Evolutionary conservation across 1,284 basidiomycete genomes (phyloP), one percentile per base, ranked within the genome.

Genomic region (Ceratobasidium sp.): DNA sequence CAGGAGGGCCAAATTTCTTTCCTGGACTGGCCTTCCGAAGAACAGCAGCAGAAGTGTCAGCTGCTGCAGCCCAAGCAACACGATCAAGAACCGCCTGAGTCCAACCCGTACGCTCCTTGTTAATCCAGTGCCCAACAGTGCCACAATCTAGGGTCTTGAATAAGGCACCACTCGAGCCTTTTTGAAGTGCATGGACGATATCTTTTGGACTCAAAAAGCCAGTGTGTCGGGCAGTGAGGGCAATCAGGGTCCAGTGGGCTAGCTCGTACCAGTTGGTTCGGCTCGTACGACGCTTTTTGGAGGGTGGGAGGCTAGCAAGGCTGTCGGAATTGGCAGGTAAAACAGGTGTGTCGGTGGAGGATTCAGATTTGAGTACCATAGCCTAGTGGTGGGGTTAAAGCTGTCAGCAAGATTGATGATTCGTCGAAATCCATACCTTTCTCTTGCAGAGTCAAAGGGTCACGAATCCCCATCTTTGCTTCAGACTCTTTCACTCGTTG

Each of bases 121-220:
- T 67, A n/a, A 67, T 67, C 65, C 65, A 67, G 48, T n/a, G 30
- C 5, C 48, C 23, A 16, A 67, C 46, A n/a, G 65, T 67, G 23
- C 65, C 65, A 30, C 48, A 27, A 35, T 67, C 48, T 6, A 67
- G 12, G 23, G 65, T 30, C 65, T 67, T 27, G 30, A 67, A 67
- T 50, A 67, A 30, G 18, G 65, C n/a, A 52, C 65, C 46, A 52
- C n/a, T 30, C 2, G 27, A 67, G 23, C 65, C 65, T 7, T 33
- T 44, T 18, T 67, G 44, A 27, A 67, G 65, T 46, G 50, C 65
- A 14, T 33, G 14, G 14, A 50, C 48, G 35, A 67, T 67, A 5
- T 27, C 48, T 16, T 48, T 20, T 18, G 48, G 65, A 10, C 59
- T 62, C 18, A 46, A 67, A 50, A 67, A 67, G 5, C 65, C 46